Evolutionary conservation across 176 grass and related monocot species (phyloP).

Genomic region (Eragrostis curvula): DNA sequence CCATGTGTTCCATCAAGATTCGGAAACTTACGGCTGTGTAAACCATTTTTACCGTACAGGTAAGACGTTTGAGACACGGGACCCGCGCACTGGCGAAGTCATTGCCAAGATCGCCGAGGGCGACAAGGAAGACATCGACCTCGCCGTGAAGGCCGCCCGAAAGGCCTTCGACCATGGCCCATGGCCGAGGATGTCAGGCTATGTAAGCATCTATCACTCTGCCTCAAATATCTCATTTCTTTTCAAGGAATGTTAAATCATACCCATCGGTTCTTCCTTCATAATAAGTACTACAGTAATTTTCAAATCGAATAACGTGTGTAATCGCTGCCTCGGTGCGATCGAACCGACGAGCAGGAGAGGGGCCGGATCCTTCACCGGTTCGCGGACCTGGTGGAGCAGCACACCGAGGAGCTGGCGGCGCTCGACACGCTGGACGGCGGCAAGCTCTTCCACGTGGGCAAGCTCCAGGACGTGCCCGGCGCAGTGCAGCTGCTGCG

Average conservation of each 20-base stretch:
- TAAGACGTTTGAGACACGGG: slow-evolving; percentile 75
- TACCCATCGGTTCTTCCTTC: neutral
- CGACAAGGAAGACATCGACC: slow-evolving; percentile 76
- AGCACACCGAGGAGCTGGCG: slow-evolving; percentile 65
- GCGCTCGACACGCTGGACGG: slow-evolving; percentile 66
- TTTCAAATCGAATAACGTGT: neutral
- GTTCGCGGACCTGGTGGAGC: slow-evolving; percentile 73
- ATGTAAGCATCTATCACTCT: slow-evolving; percentile 40
- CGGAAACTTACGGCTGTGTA: too few relatives aligned
- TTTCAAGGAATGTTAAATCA: neutral
- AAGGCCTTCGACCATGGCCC: slow-evolving; percentile 89
- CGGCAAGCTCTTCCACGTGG: slow-evolving; percentile 65
- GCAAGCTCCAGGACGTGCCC: slow-evolving; percentile 58
- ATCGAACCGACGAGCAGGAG: slow-evolving; percentile 34
- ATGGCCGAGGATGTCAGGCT: slow-evolving; percentile 92
- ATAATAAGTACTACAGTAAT: too few relatives aligned
- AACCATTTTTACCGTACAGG: slow-evolving; percentile 32
- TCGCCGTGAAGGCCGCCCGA: slow-evolving; percentile 72
- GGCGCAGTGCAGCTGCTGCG: slow-evolving; percentile 39
- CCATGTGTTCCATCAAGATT: too few relatives aligned
- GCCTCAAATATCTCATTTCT: too few relatives aligned
- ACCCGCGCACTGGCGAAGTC: slow-evolving; percentile 82
- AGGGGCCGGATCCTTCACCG: slow-evolving; percentile 68
- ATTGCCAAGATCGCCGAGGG: slow-evolving; percentile 69
- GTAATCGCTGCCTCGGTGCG: too few relatives aligned